phyloP scores from a whole-genome alignment of 805 yeast species.

The Komagataella mondaviorum region DNA sequence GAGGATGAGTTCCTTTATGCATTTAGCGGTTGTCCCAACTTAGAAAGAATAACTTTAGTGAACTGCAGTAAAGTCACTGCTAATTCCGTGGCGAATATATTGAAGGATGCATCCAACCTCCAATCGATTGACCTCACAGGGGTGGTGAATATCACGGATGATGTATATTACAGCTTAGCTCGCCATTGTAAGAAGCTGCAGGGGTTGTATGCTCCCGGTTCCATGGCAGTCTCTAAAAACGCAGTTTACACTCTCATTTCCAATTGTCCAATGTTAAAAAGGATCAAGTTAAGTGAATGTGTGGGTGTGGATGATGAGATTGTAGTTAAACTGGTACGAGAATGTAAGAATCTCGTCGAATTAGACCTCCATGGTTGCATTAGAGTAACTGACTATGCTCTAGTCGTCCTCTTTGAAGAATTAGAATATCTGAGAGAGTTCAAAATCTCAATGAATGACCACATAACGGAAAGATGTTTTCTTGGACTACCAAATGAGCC shows the following conservation, averaged over 20 bases:
- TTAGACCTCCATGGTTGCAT: slow-evolving; percentile 79
- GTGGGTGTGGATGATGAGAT: slow-evolving; percentile 50
- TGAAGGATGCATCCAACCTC: slow-evolving; percentile 52
- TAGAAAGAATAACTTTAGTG: slow-evolving; percentile 79
- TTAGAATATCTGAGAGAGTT: slow-evolving; percentile 74
- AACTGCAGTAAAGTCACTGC: slow-evolving; percentile 60
- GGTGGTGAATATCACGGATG: slow-evolving; percentile 55
- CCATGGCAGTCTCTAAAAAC: slow-evolving; percentile 52
- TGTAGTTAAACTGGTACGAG: slow-evolving; percentile 43
- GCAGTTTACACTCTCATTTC: slow-evolving; percentile 47
- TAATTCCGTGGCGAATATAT: slow-evolving; percentile 43
- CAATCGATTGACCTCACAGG: slow-evolving; percentile 86
- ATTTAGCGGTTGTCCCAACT: slow-evolving; percentile 55
- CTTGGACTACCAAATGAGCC: slow-evolving; percentile 32
- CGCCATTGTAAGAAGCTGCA: slow-evolving; percentile 63
- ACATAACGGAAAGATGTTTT: slow-evolving; percentile 58
- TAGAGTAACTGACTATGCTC: slow-evolving; percentile 52
- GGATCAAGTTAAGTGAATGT: slow-evolving; percentile 73
- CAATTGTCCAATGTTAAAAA: slow-evolving; percentile 61
- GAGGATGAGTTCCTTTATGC: slow-evolving; percentile 48
- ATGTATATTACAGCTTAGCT: slow-evolving; percentile 56
- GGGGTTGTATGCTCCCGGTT: slow-evolving; percentile 83
- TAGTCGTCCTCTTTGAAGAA: slow-evolving; percentile 41
- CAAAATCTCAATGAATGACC: slow-evolving; percentile 60
- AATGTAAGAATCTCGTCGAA: slow-evolving; percentile 75